Conservation (phyloP, 1,284 basidiomycete genomes). For the Ceratobasidium sp. region DNA sequence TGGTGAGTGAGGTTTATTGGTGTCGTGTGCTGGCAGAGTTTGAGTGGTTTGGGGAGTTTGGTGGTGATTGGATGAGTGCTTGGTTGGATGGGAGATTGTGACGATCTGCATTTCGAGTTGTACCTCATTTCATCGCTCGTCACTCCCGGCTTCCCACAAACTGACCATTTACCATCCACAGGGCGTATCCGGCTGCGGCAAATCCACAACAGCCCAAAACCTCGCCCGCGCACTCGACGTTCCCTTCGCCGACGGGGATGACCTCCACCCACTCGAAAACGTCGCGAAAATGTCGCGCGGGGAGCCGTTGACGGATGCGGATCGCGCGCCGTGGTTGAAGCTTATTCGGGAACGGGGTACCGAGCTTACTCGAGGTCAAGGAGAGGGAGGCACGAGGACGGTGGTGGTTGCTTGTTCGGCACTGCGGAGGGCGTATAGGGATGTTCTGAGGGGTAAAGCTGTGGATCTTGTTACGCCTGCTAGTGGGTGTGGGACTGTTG, state of each 20-base stretch:
- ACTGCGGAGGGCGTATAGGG: slow-evolving; percentile 83
- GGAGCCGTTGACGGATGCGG: slow-evolving; percentile 81
- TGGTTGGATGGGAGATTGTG: background rate
- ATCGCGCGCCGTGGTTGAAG: slow-evolving; percentile 89
- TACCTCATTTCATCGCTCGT: no score
- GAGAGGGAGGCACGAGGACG: slow-evolving; percentile 47
- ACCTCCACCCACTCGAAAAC: slow-evolving; percentile 85
- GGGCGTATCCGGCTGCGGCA: slow-evolving; percentile 88
- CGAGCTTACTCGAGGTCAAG: slow-evolving; percentile 56
- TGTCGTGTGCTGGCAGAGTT: background rate
- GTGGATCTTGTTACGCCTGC: slow-evolving; percentile 53
- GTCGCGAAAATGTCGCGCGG: slow-evolving; percentile 90
- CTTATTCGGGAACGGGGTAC: slow-evolving; percentile 76
- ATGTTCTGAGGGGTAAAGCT: slow-evolving; percentile 75
- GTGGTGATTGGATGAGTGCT: background rate
- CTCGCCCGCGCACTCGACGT: slow-evolving; percentile 71
- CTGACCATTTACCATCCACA: slow-evolving; percentile 54
- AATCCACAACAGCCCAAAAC: slow-evolving; percentile 83
- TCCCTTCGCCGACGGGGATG: slow-evolving; percentile 91
- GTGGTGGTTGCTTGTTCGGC: slow-evolving; percentile 90
- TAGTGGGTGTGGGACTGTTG: slow-evolving; percentile 51
- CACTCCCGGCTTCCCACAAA: no score
- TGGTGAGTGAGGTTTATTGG: slow-evolving; percentile 60
- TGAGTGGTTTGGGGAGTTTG: background rate
- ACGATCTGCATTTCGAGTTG: no score